Evolutionary conservation across 371 early-diverging fungal species (phyloP), one percentile per base, ranked within the genome.

Genomic region (Mortierella sp.): DNA sequence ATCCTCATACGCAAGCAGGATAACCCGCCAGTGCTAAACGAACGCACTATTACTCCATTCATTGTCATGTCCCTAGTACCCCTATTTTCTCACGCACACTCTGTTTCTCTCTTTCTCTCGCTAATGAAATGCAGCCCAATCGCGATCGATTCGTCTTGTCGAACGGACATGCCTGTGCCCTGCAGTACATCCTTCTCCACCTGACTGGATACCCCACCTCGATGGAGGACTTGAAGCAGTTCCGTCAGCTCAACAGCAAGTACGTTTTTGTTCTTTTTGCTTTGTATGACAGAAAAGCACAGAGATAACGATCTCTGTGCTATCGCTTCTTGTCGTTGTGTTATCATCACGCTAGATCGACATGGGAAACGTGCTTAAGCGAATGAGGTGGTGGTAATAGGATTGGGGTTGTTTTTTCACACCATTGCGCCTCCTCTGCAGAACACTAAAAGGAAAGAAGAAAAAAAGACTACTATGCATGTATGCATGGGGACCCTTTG

Each of bases 111-210:
- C 14, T 50, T n/a, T 21, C 26, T 55, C 10, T 13, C 57, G 21
- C 57, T 14, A 19, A 1, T 44, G 2, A 50, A 48, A 10, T 8
- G 34, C 71, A 93, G 93, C 82, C 93, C 75, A 96, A 96, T 89
- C 95, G 99, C 61, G 99, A 99, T 89, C 96, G 99, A 46, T 99
- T 99, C 87, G 96, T 99, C 44, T 92, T 99, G 55, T 99, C 99
- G 55, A 99, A 99, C 89, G 99, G 99, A 31, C 99, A 99, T 89
- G 99, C 94, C 54, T 98, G 99, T 87, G 98, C 94, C 6, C 91
- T 99, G 74, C 98, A 98, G 89, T 99, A 99, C 89, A 93, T 95
- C 61, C 82, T 97, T 78, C 93, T 97, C 72, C 98, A 99, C 90
- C 88, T 99, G 48, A 76, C 95, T 67, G 99, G 99, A 6, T 98